Conservation (phyloP, 139 green algal species). For the Chloropicon primus region DNA sequence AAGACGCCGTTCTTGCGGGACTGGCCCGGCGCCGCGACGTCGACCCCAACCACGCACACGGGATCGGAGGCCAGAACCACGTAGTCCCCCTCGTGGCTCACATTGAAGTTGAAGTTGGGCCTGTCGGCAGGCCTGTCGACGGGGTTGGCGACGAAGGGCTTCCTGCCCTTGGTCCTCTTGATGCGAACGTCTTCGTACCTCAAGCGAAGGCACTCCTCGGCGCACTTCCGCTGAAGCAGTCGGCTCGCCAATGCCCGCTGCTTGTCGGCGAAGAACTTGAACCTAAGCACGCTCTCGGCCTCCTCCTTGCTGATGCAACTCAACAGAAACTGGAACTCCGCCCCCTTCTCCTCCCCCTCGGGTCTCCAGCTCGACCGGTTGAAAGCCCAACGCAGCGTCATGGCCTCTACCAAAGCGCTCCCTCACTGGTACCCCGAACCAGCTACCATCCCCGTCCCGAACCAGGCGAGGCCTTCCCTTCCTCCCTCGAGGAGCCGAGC, state of each 20-base stretch:
- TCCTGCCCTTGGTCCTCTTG: conserved; percentile 39
- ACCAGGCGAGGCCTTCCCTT: too few relatives aligned
- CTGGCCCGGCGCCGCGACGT: conserved; percentile 55
- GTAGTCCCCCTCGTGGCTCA: conserved; percentile 68
- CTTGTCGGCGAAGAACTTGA: conserved; percentile 26
- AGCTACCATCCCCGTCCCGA: too few relatives aligned
- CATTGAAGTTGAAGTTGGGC: conserved; percentile 81
- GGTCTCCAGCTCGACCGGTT: conserved; percentile 8
- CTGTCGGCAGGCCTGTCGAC: not conserved
- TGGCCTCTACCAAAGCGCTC: not conserved
- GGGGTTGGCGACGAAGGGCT: conserved; percentile 37
- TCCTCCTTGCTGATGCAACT: not conserved
- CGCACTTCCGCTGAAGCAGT: conserved; percentile 28
- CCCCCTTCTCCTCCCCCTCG: conserved; percentile 6
- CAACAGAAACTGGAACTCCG: conserved; percentile 13
- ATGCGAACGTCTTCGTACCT: conserved; percentile 22
- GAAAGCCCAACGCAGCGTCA: not conserved
- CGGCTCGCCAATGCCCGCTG: conserved; percentile 38
- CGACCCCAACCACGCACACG: conserved; percentile 50
- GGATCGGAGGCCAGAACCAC: conserved; percentile 58
- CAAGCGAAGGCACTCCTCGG: conserved; percentile 14
- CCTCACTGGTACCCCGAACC: not conserved
- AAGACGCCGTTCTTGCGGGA: conserved; percentile 4
- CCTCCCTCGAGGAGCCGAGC: too few relatives aligned
- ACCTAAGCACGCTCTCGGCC: not conserved